Evolutionary conservation across 2,329 filamentous ascomycete genomes (phyloP).

Genomic region (Xylariaceae sp.): DNA sequence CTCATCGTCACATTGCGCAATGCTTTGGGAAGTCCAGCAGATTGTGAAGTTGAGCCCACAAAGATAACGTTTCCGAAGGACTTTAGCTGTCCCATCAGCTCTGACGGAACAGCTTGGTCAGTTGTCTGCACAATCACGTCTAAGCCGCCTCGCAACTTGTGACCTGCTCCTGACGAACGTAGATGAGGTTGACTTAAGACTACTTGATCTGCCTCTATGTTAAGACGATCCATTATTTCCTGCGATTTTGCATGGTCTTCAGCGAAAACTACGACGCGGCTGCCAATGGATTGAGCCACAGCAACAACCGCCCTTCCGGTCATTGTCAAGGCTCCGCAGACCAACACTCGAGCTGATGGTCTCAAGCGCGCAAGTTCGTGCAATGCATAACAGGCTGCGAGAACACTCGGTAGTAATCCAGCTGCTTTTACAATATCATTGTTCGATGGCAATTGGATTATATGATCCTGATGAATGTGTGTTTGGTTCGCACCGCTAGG

Average conservation of each 20-base stretch:
- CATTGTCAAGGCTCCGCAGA: constrained; percentile 13
- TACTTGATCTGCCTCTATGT: neutral
- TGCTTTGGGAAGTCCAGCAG: neutral
- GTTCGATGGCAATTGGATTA: neutral
- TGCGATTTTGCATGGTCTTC: constrained; percentile 1
- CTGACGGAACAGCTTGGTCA: constrained; percentile 1
- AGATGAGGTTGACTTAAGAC: neutral
- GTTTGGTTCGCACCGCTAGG: neutral
- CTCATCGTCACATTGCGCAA: constrained; percentile 7
- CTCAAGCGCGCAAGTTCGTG: neutral
- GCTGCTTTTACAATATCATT: neutral
- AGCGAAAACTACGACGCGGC: constrained; percentile 6
- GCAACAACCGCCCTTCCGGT: constrained; percentile 10
- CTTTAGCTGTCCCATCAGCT: constrained; percentile 1
- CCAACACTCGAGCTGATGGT: neutral
- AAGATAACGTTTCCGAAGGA: constrained; percentile 7
- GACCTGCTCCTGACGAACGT: neutral
- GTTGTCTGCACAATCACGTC: constrained; percentile 12
- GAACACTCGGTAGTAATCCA: neutral
- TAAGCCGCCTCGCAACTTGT: neutral
- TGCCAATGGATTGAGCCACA: constrained; percentile 6
- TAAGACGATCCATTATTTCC: neutral
- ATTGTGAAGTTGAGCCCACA: neutral
- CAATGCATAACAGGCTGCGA: constrained; percentile 9
- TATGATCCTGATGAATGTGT: neutral